These are phyloP conservation scores for California macrophylla DNA, from an alignment of 441 rosid species.

Conservation along the genomic window DNA sequence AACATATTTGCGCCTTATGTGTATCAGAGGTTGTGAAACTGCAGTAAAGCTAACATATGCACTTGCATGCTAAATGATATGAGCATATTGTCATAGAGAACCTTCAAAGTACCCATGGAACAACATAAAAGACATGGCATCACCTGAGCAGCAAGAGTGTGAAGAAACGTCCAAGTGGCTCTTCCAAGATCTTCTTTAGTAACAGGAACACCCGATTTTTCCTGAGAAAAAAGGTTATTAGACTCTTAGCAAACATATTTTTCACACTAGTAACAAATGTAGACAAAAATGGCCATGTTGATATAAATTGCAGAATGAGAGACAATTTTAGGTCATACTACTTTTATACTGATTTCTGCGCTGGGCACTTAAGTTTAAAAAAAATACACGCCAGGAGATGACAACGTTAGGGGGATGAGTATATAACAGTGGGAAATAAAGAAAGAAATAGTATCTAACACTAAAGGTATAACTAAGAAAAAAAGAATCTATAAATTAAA, in stretches of 20 bases:
- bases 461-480: background rate
- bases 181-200: constrained; percentile 87
- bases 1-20: background rate
- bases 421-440: no score
- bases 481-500: background rate
- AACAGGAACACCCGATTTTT: constrained; percentile 51
- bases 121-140: background rate
- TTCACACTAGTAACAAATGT: background rate
- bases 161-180: constrained; percentile 93
- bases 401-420: no score
- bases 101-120: background rate
- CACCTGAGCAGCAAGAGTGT: constrained; percentile 92
- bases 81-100: background rate
- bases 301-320: background rate
- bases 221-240: constrained; percentile 26
- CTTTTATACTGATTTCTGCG: background rate
- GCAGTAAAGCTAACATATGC: background rate
- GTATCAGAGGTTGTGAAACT: background rate
- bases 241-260: background rate
- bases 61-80: background rate
- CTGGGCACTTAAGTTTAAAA: background rate
- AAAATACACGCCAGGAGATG: background rate
- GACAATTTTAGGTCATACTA: background rate
- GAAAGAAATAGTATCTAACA: background rate
- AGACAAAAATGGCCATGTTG: background rate